Base-by-base conservation (phyloP, 2,329 filamentous ascomycete genomes). In the Ceratocystis papillata region DNA sequence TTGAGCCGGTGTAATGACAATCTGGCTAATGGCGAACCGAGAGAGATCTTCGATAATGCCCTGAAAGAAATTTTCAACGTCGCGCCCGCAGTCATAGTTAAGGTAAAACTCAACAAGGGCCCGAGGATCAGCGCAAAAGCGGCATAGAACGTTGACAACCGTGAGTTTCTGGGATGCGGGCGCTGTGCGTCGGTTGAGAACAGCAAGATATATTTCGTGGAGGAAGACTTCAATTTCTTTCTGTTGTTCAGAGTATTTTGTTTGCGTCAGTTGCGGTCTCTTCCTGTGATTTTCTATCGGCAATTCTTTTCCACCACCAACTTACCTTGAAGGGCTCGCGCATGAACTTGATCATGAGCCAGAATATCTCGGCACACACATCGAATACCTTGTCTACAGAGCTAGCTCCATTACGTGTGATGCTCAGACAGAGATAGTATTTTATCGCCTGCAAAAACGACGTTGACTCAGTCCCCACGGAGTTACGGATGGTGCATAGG, bases 181-280 rank as follows among this genome's bases (percentile, higher is more conserved):
- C 0, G 93, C 91, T 67, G 86, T 92, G 69, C 87, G 86, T 74
- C 93, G 89, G 62, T 96, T 93, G 46, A 99, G 79, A 53, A 97
- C 90, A 0, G 92, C 88, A 4, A 99, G 79, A 73, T 99, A 99
- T 37, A 99, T 95, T 73, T 99, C 94, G 74, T 97, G 97, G 67
- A 99, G 77, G 73, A 99, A 97, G 0, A 99, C 93, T 75, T 97
- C 94, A 65, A 99, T 89, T 74, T 99, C 94, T 83, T 96, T 96
- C 85, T 90, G 72, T 67, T 65, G 4, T 59, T 37, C 2, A 5
- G 7, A 17, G 25, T 10, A 37, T 10, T 17, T n/a, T 22, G 37
- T n/a, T 30, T 17, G 10, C 10, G 1, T 22, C 37, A 41, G 37
- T 15, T 41, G 37, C 37, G 37, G 12, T 41, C 10, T 41, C 37